Conservation (phyloP, 1,139 yeast genomes). For the Waltiozyma sp. region DNA sequence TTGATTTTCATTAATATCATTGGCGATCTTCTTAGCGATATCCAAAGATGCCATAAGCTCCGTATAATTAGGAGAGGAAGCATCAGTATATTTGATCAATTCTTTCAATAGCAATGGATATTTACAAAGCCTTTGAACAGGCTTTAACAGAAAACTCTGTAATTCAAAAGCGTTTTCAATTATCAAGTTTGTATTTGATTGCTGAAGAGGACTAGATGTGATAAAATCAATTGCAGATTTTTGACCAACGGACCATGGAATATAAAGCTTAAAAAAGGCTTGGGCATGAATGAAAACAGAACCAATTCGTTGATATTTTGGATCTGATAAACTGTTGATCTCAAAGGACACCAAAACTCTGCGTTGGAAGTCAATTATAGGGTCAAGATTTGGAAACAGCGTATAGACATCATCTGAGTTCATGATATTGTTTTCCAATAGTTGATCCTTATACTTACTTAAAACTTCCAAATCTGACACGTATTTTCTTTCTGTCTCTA, state of each 20-base stretch:
- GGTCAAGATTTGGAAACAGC: conserved; percentile 78
- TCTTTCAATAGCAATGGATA: conserved; percentile 79
- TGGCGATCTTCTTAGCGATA: conserved; percentile 66
- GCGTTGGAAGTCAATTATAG: conserved; percentile 85
- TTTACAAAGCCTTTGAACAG: conserved; percentile 89
- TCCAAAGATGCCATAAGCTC: conserved; percentile 64
- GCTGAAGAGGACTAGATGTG: conserved; percentile 41
- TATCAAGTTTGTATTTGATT: conserved; percentile 40
- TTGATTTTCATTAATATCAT: conserved; percentile 86
- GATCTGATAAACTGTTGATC: conserved; percentile 70
- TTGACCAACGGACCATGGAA: conserved; percentile 84
- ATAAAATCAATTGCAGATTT: conserved; percentile 79
- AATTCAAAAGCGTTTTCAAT: conserved; percentile 84
- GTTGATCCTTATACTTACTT: conserved; percentile 55
- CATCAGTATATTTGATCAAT: conserved; percentile 52
- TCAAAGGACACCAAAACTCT: conserved; percentile 81
- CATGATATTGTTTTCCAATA: conserved; percentile 53
- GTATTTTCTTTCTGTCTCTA: conserved; percentile 85
- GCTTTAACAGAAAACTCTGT: conserved; percentile 83
- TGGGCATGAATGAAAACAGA: conserved; percentile 77
- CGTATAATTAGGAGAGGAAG: conserved; percentile 40
- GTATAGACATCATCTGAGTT: conserved; percentile 73
- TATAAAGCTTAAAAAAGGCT: conserved; percentile 78
- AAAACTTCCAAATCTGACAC: conserved; percentile 81
- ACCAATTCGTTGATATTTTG: conserved; percentile 75